These are phyloP conservation scores for Mrakia hoshinonis DNA, from an alignment of 768 basidiomycete genomes.

Conservation along the genomic window DNA sequence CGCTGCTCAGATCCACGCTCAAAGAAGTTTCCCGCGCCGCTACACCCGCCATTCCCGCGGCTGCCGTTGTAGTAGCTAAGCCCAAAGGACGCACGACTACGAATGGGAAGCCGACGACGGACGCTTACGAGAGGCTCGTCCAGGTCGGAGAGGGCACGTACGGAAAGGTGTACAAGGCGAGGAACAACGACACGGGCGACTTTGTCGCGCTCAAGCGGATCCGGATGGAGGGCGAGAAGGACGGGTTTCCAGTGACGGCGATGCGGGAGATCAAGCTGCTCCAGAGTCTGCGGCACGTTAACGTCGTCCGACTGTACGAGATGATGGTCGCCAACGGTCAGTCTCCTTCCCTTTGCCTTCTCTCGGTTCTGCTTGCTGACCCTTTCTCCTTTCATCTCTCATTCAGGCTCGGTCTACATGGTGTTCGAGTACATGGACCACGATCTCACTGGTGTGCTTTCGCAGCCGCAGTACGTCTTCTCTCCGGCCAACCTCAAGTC, in stretches of 20 bases:
- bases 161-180: conserved; percentile 94
- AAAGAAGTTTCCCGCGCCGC: not conserved
- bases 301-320: conserved; percentile 81
- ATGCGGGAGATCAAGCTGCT: conserved; percentile 98
- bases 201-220: conserved; percentile 91
- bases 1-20: no score
- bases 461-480: conserved; percentile 78
- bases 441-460: conserved; percentile 87
- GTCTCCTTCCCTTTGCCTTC: conserved; percentile 30
- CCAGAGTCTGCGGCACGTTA: conserved; percentile 79
- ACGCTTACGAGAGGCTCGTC: conserved; percentile 66
- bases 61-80: not conserved
- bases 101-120: conserved; percentile 12
- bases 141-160: conserved; percentile 99
- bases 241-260: conserved; percentile 97
- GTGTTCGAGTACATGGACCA: conserved; percentile 99
- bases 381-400: not conserved
- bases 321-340: conserved; percentile 98
- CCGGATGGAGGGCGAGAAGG: conserved; percentile 92
- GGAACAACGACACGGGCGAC: conserved; percentile 63
- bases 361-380: not conserved
- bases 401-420: conserved; percentile 81
- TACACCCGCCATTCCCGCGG: not conserved
- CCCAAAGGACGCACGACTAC: not conserved
- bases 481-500: conserved; percentile 86